Base-by-base conservation (phyloP, 352 stramenopile genomes). In the Globisporangium irregulare region DNA sequence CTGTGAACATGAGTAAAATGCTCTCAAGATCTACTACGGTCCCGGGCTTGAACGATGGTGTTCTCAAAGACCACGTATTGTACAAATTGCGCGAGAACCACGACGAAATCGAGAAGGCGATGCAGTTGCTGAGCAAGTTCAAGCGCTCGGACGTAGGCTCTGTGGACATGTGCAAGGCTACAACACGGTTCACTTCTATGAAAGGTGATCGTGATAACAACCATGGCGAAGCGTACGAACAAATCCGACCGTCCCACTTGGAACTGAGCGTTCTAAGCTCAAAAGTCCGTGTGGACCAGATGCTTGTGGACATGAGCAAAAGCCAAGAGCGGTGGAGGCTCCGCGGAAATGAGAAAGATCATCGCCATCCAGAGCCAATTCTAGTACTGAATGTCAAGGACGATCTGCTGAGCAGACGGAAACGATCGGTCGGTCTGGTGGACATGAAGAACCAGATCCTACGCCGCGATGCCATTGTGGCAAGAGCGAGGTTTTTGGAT, bases 91-190 rank as follows among this genome's bases (percentile, higher is more conserved):
- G 50, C 25, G 50, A 24, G 22, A 67, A 67, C 36, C 62, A 67
- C 32, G 62, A 67, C 7, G 62, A 67, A 34, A 54, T 67, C 1
- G 50, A 60, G 50, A 67, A 67, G 12, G 50, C 62, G 50, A 50
- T 67, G 62, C 29, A 36, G 4, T 27, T 67, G n/a, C 36, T 67
- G 29, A 67, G 62, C 62, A 67, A 67, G 12, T 67, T 61, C 62
- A 67, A 67, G 48, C 62, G 62, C 32, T 9, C 18, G 14, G 32
- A 67, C 36, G 29, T 54, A 20, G 62, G 62, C 6, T 48, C 18
- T 46, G 50, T 67, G 12, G 29, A 54, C 3, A 67, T 67, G 50
- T 29, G 48, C 8, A 67, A 67, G 51, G 29, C 10, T 6, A 12
- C n/a, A 8, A 32, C 50, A 25, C 62, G 62, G 0, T 61, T 67